Evolutionary conservation across 495 filamentous ascomycete genomes (phyloP), one percentile per base, ranked within the genome.

Genomic region (Lepidopterella palustris): DNA sequence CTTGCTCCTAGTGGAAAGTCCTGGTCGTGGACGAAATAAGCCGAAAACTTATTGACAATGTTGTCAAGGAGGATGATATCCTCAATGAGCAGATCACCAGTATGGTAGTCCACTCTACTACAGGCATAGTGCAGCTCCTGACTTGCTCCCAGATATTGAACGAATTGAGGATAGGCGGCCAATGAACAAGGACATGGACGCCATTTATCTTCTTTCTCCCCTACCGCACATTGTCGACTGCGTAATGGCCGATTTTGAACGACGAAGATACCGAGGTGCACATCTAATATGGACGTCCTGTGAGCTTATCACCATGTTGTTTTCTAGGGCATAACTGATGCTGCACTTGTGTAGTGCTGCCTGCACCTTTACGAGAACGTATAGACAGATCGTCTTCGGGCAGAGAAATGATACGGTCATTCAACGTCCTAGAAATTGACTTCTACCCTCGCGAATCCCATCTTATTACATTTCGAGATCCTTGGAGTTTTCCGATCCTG

Each of bases 1-100:
- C 58, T 70, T 57, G 47, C 61, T 53, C 5, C 24, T 70, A 97
- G 92, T 97, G 93, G 93, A 97, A 96, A 80, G 87, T 96, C 64
- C 75, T 97, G 67, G 87, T 98, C 28, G 74, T 95, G 64, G 93
- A 98, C 74, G 84, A 87, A 61, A 76, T 73, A 21, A 89, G 87
- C 71, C 85, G 83, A 70, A 87, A 84, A 69, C 76, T 98, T 63
- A 79, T 97, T 63, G 86, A 93, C 71, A 90, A 87, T 79, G 87
- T 89, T 24, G 82, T 91, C 67, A 91, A 88, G 62, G 88, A 96
- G 74, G 91, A 97, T 79, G 89, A 96, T 71, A 92, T 98, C 56
- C 85, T 98, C 71, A 92, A 93, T 70, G 80, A 90, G 72, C 95
- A 95, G 70, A 87, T 98, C 70, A 90, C 92, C 56, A 95, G 92